Base-by-base conservation (phyloP, 2,329 filamentous ascomycete species). In the Aspergillus phoenicis region DNA sequence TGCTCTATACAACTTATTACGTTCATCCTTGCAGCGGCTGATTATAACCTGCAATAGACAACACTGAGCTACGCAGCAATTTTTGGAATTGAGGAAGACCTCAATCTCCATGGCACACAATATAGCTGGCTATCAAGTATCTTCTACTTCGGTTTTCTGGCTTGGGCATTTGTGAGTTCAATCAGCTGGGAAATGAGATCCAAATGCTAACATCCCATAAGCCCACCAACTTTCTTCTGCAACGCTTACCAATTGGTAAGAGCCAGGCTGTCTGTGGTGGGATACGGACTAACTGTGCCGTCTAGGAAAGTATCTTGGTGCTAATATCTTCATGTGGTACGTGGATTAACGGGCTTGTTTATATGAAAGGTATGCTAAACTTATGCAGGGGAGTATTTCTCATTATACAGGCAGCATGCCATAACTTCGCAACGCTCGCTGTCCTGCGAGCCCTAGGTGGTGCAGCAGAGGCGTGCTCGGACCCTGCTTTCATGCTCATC, bases 41-140 rank as follows among this genome's bases (percentile, higher is more conserved):
- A 43, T 20, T 15, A 10, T 15, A 6, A 51, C 10, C 8, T 41
- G 13, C 4, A 17, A 43, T 26, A 87, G 76, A 87, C 84, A 0
- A 86, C 83, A 0, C 73, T 87, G 30, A 85, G 82, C 1, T 89
- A 88, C 64, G 87, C 87, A 0, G 86, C 87, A 20, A 85, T 89
- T 53, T 88, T 89, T 60, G 86, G 86, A 1, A 84, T 90, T 61
- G 78, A 80, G 22, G 80, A 87, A 2, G 86, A 87, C 62, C 78
- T 89, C 8, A 65, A 81, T 13, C 77, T 89, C 1, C 76, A 80
- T n/a, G 85, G 85, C 1, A 80, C 81, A 0, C 77, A 88, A 63
- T 89, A 89, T 66, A 84, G 77, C 60, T 86, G 83, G 81, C 74
- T 85, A 0, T 81, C 77, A 38, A 81, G 78, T 60, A 80, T 85